Evolutionary conservation across 805 yeast species (phyloP), one percentile per base, ranked within the genome.

Genomic region (Blastobotrys americana): DNA sequence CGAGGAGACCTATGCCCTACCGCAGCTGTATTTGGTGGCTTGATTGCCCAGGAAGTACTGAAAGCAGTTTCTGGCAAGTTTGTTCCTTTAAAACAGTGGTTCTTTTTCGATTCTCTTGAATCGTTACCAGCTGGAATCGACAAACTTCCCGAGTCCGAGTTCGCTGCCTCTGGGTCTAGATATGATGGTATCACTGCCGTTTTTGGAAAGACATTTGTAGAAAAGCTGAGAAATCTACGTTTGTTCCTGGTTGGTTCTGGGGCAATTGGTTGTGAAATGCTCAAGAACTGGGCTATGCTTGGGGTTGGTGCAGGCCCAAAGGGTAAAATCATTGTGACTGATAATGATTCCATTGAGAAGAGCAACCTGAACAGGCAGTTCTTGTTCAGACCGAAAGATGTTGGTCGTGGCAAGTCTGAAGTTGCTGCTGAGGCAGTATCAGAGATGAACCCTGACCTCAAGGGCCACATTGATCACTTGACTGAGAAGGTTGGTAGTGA

Each of bases 191-290:
- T 88, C 69, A 84, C 88, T 59, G 97, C 97, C 2, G 96, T 90
- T 1, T 88, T 88, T 55, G 98, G 98, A 48, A 60, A 75, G 40
- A 77, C 77, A 36, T 86, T 77, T 66, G 90, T 87, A 60, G 78
- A 82, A 57, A 69, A 68, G 37, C 68, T 93, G 46, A 77, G 85
- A 33, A 86, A 89, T 64, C 69, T 84, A 51, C 82, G 78, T 58
- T 87, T 89, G 3, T 90, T 93, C 65, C 71, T 93, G 53, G 98
- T 93, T 34, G 98, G 98, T 37, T 88, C 97, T 1, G 98, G 98
- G 62, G 98, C 98, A 16, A 93, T 93, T 70, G 98, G 98, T 34
- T 93, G 98, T 70, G 98, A 93, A 68, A 90, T 93, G 89, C 73
- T 93, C 58, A 93, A 93, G 68, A 89, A 87, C 61, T 93, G 97